Percentiles rank a stretch among this genome's conserved stretches.
Evolutionary conservation across 495 filamentous ascomycete genomes (phyloP).

Genomic region (Trichodelitschia bisporula): DNA sequence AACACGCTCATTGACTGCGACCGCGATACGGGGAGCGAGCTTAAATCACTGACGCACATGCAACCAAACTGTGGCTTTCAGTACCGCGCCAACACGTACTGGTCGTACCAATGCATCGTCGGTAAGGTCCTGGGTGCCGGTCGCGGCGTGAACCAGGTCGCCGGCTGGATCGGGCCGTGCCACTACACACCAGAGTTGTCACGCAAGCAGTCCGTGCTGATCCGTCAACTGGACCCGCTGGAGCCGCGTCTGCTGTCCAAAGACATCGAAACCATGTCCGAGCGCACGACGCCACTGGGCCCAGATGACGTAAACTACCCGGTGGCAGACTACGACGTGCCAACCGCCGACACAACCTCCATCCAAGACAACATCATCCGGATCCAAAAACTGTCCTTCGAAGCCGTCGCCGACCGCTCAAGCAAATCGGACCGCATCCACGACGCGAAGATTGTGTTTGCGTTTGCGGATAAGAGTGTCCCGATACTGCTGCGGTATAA

Average conservation of each 20-base stretch:
- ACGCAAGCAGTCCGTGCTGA: slow-evolving; percentile 34
- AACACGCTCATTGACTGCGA: slow-evolving; percentile 49
- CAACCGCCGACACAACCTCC: slow-evolving; percentile 24
- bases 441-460: slow-evolving; percentile 41
- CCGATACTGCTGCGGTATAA: slow-evolving; percentile 36
- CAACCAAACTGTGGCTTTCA: slow-evolving; percentile 44
- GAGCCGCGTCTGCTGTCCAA: slow-evolving; percentile 21
- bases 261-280: slow-evolving; percentile 31
- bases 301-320: slow-evolving; percentile 29
- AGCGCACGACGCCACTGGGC: slow-evolving; percentile 39
- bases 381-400: slow-evolving; percentile 35
- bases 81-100: slow-evolving; percentile 44
- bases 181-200: slow-evolving; percentile 32
- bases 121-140: slow-evolving; percentile 38
- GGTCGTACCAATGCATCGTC: slow-evolving; percentile 40
- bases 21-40: slow-evolving; percentile 28
- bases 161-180: slow-evolving; percentile 42
- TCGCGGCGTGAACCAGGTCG: slow-evolving; percentile 14
- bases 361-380: slow-evolving; percentile 30
- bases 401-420: slow-evolving; percentile 8
- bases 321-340: slow-evolving; percentile 33
- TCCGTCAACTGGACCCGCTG: slow-evolving; percentile 25
- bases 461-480: slow-evolving; percentile 36
- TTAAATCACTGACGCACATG: slow-evolving; percentile 33
- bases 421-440: slow-evolving; percentile 10